Percentiles rank a stretch among this genome's conserved stretches.
These are phyloP conservation scores for Aspergillus fischeri DNA, from an alignment of 2,329 filamentous ascomycete genomes.

Conservation along the genomic window DNA sequence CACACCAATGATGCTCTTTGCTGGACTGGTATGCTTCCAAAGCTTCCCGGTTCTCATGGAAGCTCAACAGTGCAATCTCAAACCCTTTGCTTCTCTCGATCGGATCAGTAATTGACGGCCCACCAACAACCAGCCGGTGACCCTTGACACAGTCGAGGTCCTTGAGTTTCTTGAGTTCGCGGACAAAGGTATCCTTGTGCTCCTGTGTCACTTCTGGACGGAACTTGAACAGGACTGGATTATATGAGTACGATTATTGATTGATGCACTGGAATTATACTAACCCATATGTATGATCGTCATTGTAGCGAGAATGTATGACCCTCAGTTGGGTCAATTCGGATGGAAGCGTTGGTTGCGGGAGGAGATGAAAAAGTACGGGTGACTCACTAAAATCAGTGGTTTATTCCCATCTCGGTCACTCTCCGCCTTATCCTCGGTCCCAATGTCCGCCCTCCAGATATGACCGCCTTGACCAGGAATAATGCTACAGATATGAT, in stretches of 20 bases:
- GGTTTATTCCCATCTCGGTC: no score
- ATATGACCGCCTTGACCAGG: no score
- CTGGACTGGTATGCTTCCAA: conserved; percentile 52
- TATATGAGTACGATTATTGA: background rate
- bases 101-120: conserved; percentile 51
- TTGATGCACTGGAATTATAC: background rate
- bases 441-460: no score
- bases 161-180: conserved; percentile 49
- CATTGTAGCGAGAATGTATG: background rate
- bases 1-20: conserved; percentile 48
- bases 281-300: background rate
- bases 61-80: conserved; percentile 50
- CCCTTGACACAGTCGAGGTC: conserved; percentile 46
- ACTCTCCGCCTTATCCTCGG: no score
- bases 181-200: conserved; percentile 45
- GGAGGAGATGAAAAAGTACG: no score
- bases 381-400: background rate
- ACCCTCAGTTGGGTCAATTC: background rate
- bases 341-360: background rate
- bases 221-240: conserved; percentile 47
- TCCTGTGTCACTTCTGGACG: conserved; percentile 38
- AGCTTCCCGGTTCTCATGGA: conserved; percentile 44
- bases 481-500: no score
- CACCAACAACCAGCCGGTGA: conserved; percentile 49
- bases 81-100: conserved; percentile 52